Percentiles rank a stretch among this genome's conserved stretches.
Conservation (phyloP, 1,139 yeast genomes). For the Hansenula lynferdii region DNA sequence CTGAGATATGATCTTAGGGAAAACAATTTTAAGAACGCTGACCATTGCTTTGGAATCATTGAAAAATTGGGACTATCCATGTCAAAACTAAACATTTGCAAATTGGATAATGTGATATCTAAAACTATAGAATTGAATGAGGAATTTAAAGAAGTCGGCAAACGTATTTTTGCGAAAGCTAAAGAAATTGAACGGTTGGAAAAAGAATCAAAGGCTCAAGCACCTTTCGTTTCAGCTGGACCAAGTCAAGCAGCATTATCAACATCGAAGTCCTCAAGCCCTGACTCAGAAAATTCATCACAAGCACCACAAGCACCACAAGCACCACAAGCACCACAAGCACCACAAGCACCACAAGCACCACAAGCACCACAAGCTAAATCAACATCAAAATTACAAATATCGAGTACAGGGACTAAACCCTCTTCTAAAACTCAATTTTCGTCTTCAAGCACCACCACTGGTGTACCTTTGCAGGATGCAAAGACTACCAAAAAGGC, state of each 20-base stretch:
- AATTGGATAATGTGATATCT: background rate
- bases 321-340: background rate
- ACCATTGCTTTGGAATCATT: background rate
- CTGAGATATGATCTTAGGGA: conserved; percentile 3
- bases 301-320: background rate
- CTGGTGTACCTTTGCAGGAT: too few species aligned
- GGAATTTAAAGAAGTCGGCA: background rate
- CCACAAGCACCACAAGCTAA: too few species aligned
- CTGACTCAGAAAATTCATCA: background rate
- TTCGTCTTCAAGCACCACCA: too few species aligned
- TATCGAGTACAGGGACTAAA: too few species aligned
- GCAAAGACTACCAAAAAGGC: too few species aligned
- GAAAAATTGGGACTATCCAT: background rate
- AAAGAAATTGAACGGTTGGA: background rate
- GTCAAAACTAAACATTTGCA: background rate
- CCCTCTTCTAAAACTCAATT: too few species aligned
- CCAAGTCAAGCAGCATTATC: background rate
- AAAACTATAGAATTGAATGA: background rate
- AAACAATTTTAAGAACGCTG: background rate
- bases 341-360: too few species aligned
- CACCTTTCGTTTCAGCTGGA: background rate
- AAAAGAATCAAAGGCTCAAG: background rate
- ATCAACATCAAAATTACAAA: too few species aligned
- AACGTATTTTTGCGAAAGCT: background rate
- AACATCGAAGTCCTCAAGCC: background rate